Evolutionary conservation across 2,329 filamentous ascomycete genomes (phyloP), one percentile per base, ranked within the genome.

Genomic region (Tolypocladium pustulatum): DNA sequence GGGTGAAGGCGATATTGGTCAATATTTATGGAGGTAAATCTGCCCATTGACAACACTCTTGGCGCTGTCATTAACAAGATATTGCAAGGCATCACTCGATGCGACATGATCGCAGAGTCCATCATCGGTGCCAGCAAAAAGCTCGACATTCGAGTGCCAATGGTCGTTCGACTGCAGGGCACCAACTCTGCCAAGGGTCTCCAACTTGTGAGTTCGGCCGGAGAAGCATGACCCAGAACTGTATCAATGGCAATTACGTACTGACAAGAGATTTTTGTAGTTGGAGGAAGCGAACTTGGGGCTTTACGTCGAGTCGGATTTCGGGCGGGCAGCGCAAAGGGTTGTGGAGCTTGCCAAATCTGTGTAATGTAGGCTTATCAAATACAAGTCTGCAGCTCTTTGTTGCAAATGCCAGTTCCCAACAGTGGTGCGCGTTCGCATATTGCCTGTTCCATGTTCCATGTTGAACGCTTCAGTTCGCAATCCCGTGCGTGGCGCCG

Each of bases 1-100:
- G 89, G 36, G 89, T 95, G 9, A 86, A 83, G 65, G 85, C 88
- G 4, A 74, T 86, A 32, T 71, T 85, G 54, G 79, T 86, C 10
- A 86, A 85, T 59, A 82, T 85, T 10, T 85, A 75, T 25, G 73
- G 73, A 32, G 73, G 73, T 71, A 57, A 59, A 68, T 59, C 7
- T 36, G 12, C 12, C 7, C 15, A 9, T 3, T 1, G 17, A 7
- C 30, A 32, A 3, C 13, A 10, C 30, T 5, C 20, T 6, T 4
- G 4, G 4, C 30, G 49, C 20, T 10, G 27, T 32, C 15, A 32
- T 54, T 55, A 15, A 57, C 25, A 10, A n/a, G 8, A 13, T 4
- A 0, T 10, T n/a, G 27, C 5, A 4, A 79, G 77, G 78, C 0
- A 77, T 80, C 20, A 78, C 76, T 2, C 71, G 72, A 40, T 79